Percentiles rank a stretch among this genome's conserved stretches.
Conservation (phyloP, 2,329 filamentous ascomycete species). For the Didymella lethalis region DNA sequence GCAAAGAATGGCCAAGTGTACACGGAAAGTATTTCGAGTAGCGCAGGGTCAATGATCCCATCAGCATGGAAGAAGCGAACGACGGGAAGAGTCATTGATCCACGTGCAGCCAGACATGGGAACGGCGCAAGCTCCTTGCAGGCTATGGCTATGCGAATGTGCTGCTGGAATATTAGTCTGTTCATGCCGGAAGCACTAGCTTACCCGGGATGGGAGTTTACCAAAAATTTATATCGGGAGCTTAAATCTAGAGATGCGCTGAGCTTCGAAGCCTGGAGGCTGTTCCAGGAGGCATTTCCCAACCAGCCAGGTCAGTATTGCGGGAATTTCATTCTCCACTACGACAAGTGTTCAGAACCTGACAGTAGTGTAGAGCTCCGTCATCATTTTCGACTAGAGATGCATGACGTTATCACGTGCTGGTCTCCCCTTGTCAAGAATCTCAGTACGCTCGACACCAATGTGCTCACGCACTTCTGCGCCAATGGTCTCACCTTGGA, state of each 20-base stretch:
- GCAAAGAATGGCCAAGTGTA: conserved; percentile 12
- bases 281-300: conserved; percentile 6
- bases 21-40: background rate
- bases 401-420: background rate
- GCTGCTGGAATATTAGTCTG: conserved; percentile 3
- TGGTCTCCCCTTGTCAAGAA: conserved; percentile 6
- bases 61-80: background rate
- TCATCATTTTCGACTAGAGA: conserved; percentile 1
- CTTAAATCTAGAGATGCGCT: conserved; percentile 12
- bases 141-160: conserved; percentile 5
- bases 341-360: background rate
- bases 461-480: conserved; percentile 9
- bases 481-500: conserved; percentile 1
- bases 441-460: background rate
- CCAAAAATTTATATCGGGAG: background rate
- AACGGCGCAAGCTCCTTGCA: background rate
- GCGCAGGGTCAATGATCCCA: background rate
- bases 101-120: background rate
- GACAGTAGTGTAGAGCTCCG: background rate
- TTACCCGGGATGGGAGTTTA: conserved; percentile 4
- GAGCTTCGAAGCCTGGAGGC: conserved; percentile 7
- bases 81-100: background rate
- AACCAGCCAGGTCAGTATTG: conserved; percentile 1
- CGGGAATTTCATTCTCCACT: background rate
- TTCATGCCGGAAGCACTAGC: conserved; percentile 10